phyloP scores from a whole-genome alignment of 495 filamentous ascomycete genomes.

The Cercophora scortea region DNA sequence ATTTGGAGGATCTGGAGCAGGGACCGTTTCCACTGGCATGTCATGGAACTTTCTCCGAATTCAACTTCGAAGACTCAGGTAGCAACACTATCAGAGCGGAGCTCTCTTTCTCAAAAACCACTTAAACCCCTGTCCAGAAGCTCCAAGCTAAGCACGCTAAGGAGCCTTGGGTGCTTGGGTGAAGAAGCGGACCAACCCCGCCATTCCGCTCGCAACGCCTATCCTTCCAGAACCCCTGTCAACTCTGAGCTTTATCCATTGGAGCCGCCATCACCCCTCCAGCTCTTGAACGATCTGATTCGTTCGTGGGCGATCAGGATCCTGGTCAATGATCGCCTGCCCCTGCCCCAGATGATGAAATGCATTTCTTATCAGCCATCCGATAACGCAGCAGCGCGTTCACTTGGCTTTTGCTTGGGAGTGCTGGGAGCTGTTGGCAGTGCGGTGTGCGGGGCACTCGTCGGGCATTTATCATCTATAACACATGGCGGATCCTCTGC shows the following conservation, averaged over 20 bases:
- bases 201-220: neutral
- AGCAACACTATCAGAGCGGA: neutral
- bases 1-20: neutral
- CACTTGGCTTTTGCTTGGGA: neutral
- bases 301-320: constrained; percentile 6
- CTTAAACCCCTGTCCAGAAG: neutral
- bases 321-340: constrained; percentile 16
- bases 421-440: neutral
- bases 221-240: constrained; percentile 4
- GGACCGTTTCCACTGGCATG: neutral
- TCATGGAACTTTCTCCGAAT: neutral
- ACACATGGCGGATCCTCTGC: neutral
- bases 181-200: too few relatives aligned
- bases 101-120: neutral
- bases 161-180: too few relatives aligned
- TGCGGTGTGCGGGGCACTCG: neutral
- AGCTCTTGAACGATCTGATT: constrained; percentile 8
- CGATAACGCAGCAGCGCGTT: constrained; percentile 2
- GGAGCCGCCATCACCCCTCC: constrained; percentile 2
- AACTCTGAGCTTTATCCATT: constrained; percentile 11
- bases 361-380: constrained; percentile 7
- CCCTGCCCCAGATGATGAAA: constrained; percentile 18
- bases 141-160: neutral
- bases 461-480: neutral
- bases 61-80: neutral